Evolutionary conservation across 129 eudicot genomes (phyloP).

Genomic region (Kitagawia praeruptora): DNA sequence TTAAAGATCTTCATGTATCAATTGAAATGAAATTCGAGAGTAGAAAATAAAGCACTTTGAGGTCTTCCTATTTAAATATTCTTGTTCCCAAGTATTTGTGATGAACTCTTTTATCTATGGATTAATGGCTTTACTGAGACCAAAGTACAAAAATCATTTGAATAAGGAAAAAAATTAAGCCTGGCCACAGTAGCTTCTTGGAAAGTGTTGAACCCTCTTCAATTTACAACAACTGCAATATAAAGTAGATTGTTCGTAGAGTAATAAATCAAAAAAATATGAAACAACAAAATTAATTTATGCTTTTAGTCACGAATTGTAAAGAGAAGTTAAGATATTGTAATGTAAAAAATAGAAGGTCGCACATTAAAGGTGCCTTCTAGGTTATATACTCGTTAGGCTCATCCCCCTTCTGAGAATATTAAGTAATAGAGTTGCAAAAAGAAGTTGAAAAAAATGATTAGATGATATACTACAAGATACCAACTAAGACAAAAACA

Average conservation of each 20-base stretch:
- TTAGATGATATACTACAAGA: not conserved
- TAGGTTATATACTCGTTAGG: not conserved
- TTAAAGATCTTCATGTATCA: conserved; percentile 33
- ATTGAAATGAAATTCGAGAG: conserved; percentile 81
- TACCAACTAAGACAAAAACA: not conserved
- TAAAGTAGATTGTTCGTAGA: not conserved
- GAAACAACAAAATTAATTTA: not conserved
- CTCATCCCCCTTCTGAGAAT: not conserved
- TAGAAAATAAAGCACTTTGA: conserved; percentile 80
- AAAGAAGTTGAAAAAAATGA: not conserved
- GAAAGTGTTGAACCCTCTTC: not conserved
- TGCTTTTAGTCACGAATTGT: not conserved
- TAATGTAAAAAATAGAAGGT: too few relatives aligned
- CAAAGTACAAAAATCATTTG: not conserved
- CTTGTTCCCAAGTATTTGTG: conserved; percentile 96
- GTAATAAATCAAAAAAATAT: not conserved
- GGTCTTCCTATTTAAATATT: conserved; percentile 90
- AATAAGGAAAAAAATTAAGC: not conserved
- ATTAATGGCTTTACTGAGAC: not conserved
- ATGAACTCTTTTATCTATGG: conserved; percentile 76
- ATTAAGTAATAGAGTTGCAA: not conserved
- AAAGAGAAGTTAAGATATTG: not conserved
- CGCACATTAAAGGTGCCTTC: too few relatives aligned
- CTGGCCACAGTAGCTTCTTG: not conserved
- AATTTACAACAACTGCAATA: not conserved